These are phyloP conservation scores for Backusella australiensis DNA, from an alignment of 192 early-diverging fungal genomes.

Conservation along the genomic window DNA sequence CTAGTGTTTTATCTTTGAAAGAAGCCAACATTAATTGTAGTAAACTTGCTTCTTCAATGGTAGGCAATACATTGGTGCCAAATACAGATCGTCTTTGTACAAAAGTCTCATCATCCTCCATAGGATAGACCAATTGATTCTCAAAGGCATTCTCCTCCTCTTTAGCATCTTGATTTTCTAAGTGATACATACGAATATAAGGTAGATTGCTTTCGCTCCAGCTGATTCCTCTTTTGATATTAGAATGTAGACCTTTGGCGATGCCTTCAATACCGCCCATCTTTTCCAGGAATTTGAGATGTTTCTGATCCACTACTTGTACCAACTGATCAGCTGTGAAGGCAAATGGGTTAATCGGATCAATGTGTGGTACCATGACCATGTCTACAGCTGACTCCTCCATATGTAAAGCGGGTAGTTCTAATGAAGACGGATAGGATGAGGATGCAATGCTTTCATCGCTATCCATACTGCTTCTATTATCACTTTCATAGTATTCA, in stretches of 20 bases:
- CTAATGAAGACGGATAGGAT: neutral
- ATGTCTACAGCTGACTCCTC: neutral
- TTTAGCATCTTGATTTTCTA: neutral
- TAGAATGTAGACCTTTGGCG: conserved; percentile 41
- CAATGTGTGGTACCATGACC: conserved; percentile 25
- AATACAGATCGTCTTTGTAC: conserved; percentile 57
- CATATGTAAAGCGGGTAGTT: neutral
- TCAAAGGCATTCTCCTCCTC: neutral
- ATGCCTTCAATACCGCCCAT: conserved; percentile 51
- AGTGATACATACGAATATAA: neutral
- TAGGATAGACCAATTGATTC: neutral
- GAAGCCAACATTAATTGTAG: conserved; percentile 78
- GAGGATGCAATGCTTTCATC: neutral
- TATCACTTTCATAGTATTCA: conserved; percentile 1
- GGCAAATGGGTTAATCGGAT: conserved; percentile 45
- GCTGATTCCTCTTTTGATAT: conserved; percentile 21
- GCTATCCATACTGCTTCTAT: neutral
- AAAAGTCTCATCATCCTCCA: conserved; percentile 28
- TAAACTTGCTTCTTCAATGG: conserved; percentile 62
- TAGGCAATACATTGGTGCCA: conserved; percentile 72
- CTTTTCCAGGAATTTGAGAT: conserved; percentile 32
- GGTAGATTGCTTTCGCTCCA: conserved; percentile 5
- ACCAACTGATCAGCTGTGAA: conserved; percentile 47
- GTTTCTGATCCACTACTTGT: conserved; percentile 54
- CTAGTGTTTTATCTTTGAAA: conserved; percentile 77